phyloP scores from a whole-genome alignment of 2,329 filamentous ascomycete genomes.

The Colletotrichum euphorbiae region DNA sequence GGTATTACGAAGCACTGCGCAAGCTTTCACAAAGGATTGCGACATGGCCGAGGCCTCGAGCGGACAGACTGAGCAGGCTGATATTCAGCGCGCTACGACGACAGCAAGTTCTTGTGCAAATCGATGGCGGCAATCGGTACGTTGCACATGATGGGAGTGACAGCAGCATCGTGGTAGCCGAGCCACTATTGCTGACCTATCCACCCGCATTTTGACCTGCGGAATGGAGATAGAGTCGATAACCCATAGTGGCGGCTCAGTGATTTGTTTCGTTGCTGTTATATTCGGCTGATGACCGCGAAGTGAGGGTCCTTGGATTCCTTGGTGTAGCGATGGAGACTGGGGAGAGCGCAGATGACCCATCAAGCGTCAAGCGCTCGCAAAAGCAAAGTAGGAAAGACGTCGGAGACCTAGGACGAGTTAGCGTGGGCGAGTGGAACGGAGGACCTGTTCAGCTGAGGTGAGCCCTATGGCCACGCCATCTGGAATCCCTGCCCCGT shows the following conservation, averaged over 20 bases:
- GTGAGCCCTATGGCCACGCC: slow-evolving; percentile 51
- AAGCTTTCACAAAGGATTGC: slow-evolving; percentile 16
- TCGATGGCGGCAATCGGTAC: not conserved
- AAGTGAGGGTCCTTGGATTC: slow-evolving; percentile 34
- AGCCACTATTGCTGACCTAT: slow-evolving; percentile 29
- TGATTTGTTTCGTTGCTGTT: slow-evolving; percentile 5
- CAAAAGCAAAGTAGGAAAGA: slow-evolving; percentile 24
- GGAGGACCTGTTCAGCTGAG: slow-evolving; percentile 53
- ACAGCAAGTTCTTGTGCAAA: too few relatives aligned
- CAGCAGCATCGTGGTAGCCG: not conserved
- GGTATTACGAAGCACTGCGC: slow-evolving; percentile 23
- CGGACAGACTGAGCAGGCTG: slow-evolving; percentile 5
- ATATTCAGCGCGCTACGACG: not conserved
- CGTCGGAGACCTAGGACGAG: slow-evolving; percentile 36
- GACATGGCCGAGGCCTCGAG: not conserved
- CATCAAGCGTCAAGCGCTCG: slow-evolving; percentile 14
- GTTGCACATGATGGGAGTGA: not conserved
- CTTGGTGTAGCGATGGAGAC: slow-evolving; percentile 46
- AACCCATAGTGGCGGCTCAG: slow-evolving; percentile 26
- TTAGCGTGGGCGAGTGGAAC: slow-evolving; percentile 47
- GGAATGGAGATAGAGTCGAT: slow-evolving; percentile 9
- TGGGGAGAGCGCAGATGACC: slow-evolving; percentile 38
- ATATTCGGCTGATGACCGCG: slow-evolving; percentile 8
- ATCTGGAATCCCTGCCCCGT: slow-evolving; percentile 41
- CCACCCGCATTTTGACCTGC: slow-evolving; percentile 9